These are phyloP conservation scores for Solanum hybrid DNA, from an alignment of 305 asterid species.

Conservation along the genomic window DNA sequence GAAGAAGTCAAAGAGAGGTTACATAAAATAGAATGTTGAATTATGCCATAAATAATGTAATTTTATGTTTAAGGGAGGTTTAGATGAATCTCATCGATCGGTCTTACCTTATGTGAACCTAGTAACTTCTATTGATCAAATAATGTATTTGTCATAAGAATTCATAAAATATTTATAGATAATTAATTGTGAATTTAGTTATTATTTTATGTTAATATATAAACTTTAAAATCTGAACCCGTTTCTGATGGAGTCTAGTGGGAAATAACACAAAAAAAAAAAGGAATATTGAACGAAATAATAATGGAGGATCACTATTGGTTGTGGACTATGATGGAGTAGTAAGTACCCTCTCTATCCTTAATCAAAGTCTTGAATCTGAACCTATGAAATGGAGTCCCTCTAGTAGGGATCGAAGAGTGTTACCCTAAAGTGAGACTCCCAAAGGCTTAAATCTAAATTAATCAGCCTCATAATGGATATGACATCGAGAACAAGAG, in stretches of 20 bases:
- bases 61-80: neutral
- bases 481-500: neutral
- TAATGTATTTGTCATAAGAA: neutral
- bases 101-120: neutral
- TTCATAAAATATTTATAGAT: neutral
- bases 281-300: neutral
- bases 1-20: neutral
- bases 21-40: neutral
- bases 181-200: neutral
- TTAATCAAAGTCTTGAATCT: neutral
- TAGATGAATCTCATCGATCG: neutral
- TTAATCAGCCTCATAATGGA: no score
- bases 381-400: neutral
- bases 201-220: neutral
- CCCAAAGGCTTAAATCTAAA: neutral
- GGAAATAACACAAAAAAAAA: neutral
- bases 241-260: neutral
- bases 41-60: neutral
- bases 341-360: neutral
- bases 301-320: neutral
- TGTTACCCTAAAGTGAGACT: neutral
- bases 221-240: neutral
- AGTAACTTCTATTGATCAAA: neutral
- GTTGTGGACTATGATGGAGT: no score
- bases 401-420: neutral